Percentiles rank a stretch among this genome's conserved stretches.
phyloP scores from a whole-genome alignment of 2,329 filamentous ascomycete genomes.

The Thelonectria discophora region DNA sequence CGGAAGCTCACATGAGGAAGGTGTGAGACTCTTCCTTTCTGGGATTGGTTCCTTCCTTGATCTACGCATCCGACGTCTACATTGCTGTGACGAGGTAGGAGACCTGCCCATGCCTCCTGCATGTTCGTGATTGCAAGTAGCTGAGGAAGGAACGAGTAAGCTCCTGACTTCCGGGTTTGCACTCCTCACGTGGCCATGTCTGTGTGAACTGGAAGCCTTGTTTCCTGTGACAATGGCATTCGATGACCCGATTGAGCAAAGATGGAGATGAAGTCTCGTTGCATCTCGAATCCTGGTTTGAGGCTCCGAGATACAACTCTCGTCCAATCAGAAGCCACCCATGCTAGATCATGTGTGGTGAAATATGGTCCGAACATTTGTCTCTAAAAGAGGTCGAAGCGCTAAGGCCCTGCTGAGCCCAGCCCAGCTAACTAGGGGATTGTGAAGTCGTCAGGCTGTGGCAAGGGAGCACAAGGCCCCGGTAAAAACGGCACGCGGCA shows the following conservation, averaged over 20 bases:
- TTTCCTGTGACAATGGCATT: neutral
- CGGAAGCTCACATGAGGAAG: neutral
- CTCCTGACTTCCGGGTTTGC: neutral
- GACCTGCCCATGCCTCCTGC: neutral
- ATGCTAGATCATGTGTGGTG: neutral
- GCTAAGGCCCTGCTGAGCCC: neutral
- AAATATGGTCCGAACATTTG: too few relatives aligned
- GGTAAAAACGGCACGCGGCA: constrained; percentile 17
- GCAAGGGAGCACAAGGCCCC: neutral
- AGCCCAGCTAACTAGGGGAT: neutral
- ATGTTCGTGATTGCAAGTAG: neutral
- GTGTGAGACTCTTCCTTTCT: neutral
- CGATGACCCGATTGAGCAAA: neutral
- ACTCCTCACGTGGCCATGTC: neutral
- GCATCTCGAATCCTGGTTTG: neutral
- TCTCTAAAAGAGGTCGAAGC: neutral
- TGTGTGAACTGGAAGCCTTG: neutral
- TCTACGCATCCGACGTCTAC: neutral
- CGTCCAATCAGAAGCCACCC: neutral
- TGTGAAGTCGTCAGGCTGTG: neutral
- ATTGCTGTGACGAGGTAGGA: neutral
- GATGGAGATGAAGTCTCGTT: neutral
- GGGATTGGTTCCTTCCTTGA: neutral
- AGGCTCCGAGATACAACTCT: neutral
- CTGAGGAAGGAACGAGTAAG: neutral